Base-by-base conservation (phyloP, 371 early-diverging fungal species). In the Capniomyces stellatus region DNA sequence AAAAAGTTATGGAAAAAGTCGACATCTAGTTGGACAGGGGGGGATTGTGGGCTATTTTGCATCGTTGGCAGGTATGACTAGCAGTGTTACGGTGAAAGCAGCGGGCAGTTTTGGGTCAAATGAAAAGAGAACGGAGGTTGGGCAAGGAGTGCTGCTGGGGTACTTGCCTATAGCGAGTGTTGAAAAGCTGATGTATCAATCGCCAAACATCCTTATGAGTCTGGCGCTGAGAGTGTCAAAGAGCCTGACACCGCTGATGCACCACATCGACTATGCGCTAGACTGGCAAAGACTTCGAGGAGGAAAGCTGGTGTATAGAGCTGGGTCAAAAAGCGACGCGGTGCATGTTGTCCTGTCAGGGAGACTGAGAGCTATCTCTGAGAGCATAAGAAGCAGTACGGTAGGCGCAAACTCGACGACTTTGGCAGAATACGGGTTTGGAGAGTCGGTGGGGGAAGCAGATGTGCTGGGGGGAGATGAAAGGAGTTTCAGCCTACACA, bases 241-340 rank as follows among this genome's bases (percentile, higher is more conserved):
- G 10, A 72, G 79, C 54, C 69, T 94, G 22, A 83, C 92, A 2
- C 87, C 92, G 1, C 70, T 90, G 65, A 78, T 86, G 21, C 72
- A 91, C 47, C 88, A 92, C 61, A 81, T 97, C 43, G 95, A 95
- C 69, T 82, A 87, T 39, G 92, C 98, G 0, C 67, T 95, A 54
- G 98, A 95, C 58, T 97, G 98, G 98, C 79, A 82, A 66, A 89
- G 92, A 53, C 82, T 87, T 10, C 82, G 73, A 59, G 92, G 92
- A 23, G 89, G 93, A 19, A 88, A 95, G 64, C 79, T 92, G 44
- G 75, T 97, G 22, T 89, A 83, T 60, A 80, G 81, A 30, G 84
- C 90, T 57, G 87, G 84, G 19, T 90, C 89, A 46, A 75, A 71
- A 8, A 77, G 89, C 47, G 85, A 92, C 54, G 76, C 85, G 2